Evolutionary conservation across 768 basidiomycete genomes (phyloP), one percentile per base, ranked within the genome.

Genomic region (Suillus discolor): DNA sequence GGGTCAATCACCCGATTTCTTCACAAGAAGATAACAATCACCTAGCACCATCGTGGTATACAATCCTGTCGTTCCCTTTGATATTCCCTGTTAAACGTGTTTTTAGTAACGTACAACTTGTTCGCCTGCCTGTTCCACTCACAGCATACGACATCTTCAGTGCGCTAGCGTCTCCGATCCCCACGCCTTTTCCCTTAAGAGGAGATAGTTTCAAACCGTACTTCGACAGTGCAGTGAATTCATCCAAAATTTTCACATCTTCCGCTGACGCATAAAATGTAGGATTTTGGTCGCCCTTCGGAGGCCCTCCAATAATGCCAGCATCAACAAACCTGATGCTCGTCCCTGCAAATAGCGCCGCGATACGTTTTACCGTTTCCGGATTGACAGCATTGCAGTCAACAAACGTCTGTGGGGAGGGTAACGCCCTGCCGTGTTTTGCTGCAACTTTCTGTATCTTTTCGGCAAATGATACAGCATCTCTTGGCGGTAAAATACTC

Each of bases 71-170:
- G 80, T 75, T 23, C 87, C 86, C 70, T 89, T 89, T 34, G 78
- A 76, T 53, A 89, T 85, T 8, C 86, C 87, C 84, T 87, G 68
- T 44, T 25, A 15, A 61, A 53, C 15, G 36, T 57, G 6, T n/a
- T 57, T 15, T 28, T 23, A 25, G 51, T 18, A 28, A 38, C 49
- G 42, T 49, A 25, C 16, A 11, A 61, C 51, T 23, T 23, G 20
- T 49, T 20, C 65, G 57, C 60, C 41, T 51, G 59, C 64, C 65
- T 49, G 28, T 54, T 38, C 57, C n/a, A 75, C 83, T 71, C 62
- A 87, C 87, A 59, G 84, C 84, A 74, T 89, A 87, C 23, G 85
- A 85, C 87, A 87, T 87, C 74, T 89, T 89, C 66, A 88, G 71
- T 6, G 85, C 86, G 66, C 87, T 88, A 2, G 86, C 87, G 67